Percentiles rank a stretch among this genome's conserved stretches.
Evolutionary conservation across 2,329 filamentous ascomycete species (phyloP).

Genomic region (Penicillium occitanis): DNA sequence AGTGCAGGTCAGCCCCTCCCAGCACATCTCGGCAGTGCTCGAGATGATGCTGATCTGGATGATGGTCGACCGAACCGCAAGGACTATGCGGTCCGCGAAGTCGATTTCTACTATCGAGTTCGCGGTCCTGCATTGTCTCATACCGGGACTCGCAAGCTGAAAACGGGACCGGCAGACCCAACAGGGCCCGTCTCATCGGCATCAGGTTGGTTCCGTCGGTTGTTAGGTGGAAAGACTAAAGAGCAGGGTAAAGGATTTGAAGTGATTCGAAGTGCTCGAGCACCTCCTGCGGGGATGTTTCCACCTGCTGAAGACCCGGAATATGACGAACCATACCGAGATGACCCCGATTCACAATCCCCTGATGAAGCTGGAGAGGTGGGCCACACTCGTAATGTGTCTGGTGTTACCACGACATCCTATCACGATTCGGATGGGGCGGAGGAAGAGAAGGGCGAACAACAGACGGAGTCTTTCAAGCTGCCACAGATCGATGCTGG

Average conservation of each 20-base stretch:
- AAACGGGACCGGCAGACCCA: conserved; percentile 92
- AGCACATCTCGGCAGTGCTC: conserved; percentile 54
- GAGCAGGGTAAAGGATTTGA: conserved; percentile 97
- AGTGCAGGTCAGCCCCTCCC: conserved; percentile 51
- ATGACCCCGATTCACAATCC: conserved; percentile 45
- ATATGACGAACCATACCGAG: conserved; percentile 64
- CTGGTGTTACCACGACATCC: conserved; percentile 25
- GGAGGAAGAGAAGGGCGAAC: conserved; percentile 20
- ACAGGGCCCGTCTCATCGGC: conserved; percentile 88
- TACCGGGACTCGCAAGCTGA: conserved; percentile 76
- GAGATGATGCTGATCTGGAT: conserved; percentile 56
- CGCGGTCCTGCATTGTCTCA: conserved; percentile 84
- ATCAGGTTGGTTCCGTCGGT: conserved; percentile 78
- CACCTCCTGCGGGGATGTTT: conserved; percentile 71
- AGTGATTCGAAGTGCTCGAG: conserved; percentile 84
- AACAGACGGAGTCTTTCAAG: conserved; percentile 40
- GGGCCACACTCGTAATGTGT: conserved; percentile 28
- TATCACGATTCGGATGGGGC: conserved; percentile 32
- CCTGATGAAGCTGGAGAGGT: conserved; percentile 23
- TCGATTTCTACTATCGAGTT: conserved; percentile 95
- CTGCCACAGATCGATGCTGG: conserved; percentile 62
- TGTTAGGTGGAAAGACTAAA: conserved; percentile 83
- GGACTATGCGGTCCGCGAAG: conserved; percentile 91
- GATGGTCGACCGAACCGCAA: conserved; percentile 59
- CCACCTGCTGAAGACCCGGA: conserved; percentile 53